Evolutionary conservation across 495 filamentous ascomycete genomes (phyloP).

Genomic region (Halenospora varia): DNA sequence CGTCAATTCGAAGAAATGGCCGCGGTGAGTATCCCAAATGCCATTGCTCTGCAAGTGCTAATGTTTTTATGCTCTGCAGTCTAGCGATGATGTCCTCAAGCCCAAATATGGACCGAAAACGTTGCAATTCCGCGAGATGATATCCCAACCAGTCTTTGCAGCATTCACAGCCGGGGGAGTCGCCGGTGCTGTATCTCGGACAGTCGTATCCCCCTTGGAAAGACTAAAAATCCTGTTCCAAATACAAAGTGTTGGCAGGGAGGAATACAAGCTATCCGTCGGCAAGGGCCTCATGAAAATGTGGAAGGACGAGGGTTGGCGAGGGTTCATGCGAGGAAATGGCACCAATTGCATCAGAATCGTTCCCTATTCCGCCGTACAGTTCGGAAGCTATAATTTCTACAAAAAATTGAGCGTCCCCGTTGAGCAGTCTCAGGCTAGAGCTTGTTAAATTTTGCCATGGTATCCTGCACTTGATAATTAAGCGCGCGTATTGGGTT

Average conservation of each 20-base stretch:
- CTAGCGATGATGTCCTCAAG: slow-evolving; percentile 16
- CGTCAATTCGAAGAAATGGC: slow-evolving; percentile 14
- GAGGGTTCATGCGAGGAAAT: slow-evolving; percentile 94
- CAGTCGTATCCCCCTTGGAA: slow-evolving; percentile 93
- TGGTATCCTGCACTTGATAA: background rate
- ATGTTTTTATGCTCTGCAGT: slow-evolving; percentile 4
- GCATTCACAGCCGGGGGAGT: slow-evolving; percentile 96
- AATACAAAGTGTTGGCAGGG: slow-evolving; percentile 84
- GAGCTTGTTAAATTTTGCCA: background rate
- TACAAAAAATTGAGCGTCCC: slow-evolving; percentile 81
- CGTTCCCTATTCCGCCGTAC: slow-evolving; percentile 94
- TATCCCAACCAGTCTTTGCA: slow-evolving; percentile 77
- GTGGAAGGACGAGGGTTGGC: slow-evolving; percentile 94
- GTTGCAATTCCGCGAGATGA: slow-evolving; percentile 37
- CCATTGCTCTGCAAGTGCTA: background rate
- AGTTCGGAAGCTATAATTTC: slow-evolving; percentile 96
- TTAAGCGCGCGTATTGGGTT: too few species aligned
- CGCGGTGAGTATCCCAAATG: slow-evolving; percentile 12
- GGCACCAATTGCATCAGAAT: slow-evolving; percentile 98
- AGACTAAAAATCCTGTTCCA: slow-evolving; percentile 96
- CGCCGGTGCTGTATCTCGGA: slow-evolving; percentile 93
- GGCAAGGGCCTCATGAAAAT: slow-evolving; percentile 88
- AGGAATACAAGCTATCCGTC: slow-evolving; percentile 88
- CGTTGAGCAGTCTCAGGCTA: background rate
- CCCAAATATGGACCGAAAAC: slow-evolving; percentile 26